Conservation (phyloP, 176 grass and related monocot species). For the Elymus sibiricus region DNA sequence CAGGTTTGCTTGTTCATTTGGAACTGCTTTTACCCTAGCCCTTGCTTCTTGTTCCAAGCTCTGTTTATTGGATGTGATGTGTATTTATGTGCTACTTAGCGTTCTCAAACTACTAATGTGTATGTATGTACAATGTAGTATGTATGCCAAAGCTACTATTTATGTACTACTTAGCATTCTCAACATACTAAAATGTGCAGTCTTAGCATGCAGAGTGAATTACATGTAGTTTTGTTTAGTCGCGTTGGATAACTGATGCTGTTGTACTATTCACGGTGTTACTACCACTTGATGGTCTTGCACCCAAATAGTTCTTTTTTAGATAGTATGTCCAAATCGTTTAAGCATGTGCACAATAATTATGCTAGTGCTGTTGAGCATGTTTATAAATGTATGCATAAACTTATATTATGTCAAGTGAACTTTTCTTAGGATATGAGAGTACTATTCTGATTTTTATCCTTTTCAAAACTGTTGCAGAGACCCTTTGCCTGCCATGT, state of each 20-base stretch:
- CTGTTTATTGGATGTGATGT: background rate
- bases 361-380: slow-evolving; percentile 2
- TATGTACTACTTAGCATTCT: background rate
- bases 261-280: background rate
- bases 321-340: background rate
- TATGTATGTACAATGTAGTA: background rate
- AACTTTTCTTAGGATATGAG: background rate
- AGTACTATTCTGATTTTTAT: slow-evolving; percentile 17
- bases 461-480: slow-evolving; percentile 38
- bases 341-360: background rate
- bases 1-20: slow-evolving; percentile 32
- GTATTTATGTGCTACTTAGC: background rate
- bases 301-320: background rate
- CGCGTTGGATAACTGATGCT: background rate
- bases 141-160: background rate
- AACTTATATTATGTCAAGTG: slow-evolving; percentile 6
- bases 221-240: background rate
- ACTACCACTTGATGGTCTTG: background rate
- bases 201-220: background rate
- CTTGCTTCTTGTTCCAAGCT: background rate
- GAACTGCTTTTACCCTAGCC: background rate
- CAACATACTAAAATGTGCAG: background rate
- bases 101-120: background rate
- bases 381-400: background rate
- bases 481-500: slow-evolving; percentile 56